Evolutionary conservation across 2,329 filamentous ascomycete genomes (phyloP), one percentile per base, ranked within the genome.

Genomic region (Dothiorella sarmentorum): DNA sequence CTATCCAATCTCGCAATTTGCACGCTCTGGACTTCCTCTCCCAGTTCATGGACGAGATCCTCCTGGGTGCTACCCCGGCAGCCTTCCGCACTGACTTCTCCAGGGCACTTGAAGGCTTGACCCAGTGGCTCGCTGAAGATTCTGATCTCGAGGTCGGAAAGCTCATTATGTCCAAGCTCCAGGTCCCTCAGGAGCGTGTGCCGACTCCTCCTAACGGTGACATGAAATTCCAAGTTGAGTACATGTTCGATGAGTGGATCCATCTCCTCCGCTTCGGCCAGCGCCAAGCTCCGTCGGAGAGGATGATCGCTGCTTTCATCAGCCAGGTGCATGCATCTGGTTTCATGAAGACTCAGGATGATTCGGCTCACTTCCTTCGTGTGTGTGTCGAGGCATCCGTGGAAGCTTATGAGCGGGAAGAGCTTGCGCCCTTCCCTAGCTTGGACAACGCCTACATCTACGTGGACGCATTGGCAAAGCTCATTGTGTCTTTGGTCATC

Each of bases 181-280:
- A 84, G 63, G 75, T 82, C 76, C 70, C 77, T 52, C 78, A 80
- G 63, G 72, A 63, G 13, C 61, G 80, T 57, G 73, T 80, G 55
- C 75, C 79, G 27, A 84, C 81, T 20, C 83, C 87, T 59, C 81
- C 84, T 51, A 74, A 78, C 15, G 72, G 76, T 37, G 79, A 83
- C 29, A 86, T 86, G 64, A 85, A 86, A 62, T 90, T 96, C 62
- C 91, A 97, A 71, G 85, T 96, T 75, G 91, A 95, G 66, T 97
- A 99, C 69, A 82, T 97, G 18, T 97, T 99, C 68, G 91, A 93
- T 42, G 94, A 99, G 75, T 99, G 94, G 94, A 84, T 93, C 26
- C 86, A 88, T 61, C 82, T 97, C 7, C 88, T 88, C 49, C 52
- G 58, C 13, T 44, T 40, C 13, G 53, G 42, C 72, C 90, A 91